A percentile compares a stretch with the other conserved stretches of the same genome.
Evolutionary conservation across 140 eudicot genomes (phyloP).

Genomic region (Erigeron philadelphicus): DNA sequence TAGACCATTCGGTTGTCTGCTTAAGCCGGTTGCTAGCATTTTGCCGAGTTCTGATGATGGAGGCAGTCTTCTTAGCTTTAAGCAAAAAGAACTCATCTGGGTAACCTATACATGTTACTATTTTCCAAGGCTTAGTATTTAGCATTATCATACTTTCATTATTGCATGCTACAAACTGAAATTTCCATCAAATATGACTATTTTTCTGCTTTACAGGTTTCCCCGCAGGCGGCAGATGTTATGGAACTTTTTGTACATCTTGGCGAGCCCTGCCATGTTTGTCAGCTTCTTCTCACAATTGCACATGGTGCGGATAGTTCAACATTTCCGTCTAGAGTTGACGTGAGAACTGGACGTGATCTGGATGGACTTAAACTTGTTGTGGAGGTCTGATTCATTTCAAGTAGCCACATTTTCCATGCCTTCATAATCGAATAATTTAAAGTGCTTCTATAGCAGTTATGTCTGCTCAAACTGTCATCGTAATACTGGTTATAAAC

Average conservation of each 20-base stretch:
- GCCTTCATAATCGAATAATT: slow-evolving; percentile 5
- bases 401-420: slow-evolving; percentile 12
- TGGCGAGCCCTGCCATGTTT: slow-evolving; percentile 94
- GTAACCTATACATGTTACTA: slow-evolving; percentile 33
- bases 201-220: slow-evolving; percentile 46
- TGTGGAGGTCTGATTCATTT: slow-evolving; percentile 62
- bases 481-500: slow-evolving; percentile 9
- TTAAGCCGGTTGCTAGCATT: slow-evolving; percentile 82
- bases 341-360: slow-evolving; percentile 83
- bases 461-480: not conserved
- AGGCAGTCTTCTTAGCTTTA: slow-evolving; percentile 70
- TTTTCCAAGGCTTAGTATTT: not conserved
- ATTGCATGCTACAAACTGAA: not conserved
- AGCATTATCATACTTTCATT: not conserved
- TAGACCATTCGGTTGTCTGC: slow-evolving; percentile 78
- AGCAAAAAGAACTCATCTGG: slow-evolving; percentile 81
- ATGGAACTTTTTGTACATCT: slow-evolving; percentile 84
- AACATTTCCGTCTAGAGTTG: slow-evolving; percentile 92
- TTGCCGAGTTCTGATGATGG: slow-evolving; percentile 65
- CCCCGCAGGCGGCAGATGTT: slow-evolving; percentile 85
- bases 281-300: slow-evolving; percentile 87
- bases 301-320: slow-evolving; percentile 94
- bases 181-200: not conserved
- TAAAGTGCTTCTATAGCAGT: not conserved
- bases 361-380: slow-evolving; percentile 91